Conservation (phyloP, 2,329 filamentous ascomycete genomes). For the Phialocephala subalpina region DNA sequence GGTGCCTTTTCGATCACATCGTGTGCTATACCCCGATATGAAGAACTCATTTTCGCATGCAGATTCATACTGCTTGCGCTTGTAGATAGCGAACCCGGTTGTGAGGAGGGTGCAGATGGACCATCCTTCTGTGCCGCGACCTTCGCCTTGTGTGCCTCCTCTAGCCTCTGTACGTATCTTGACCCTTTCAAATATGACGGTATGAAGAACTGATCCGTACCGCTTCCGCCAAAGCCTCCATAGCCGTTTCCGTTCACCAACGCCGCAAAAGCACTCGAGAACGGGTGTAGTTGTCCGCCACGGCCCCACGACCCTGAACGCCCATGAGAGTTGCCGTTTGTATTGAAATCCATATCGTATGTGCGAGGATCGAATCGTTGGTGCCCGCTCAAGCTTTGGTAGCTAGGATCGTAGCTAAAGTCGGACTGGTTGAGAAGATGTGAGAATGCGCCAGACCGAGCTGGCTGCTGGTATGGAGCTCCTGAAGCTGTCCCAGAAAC, state of each 20-base stretch:
- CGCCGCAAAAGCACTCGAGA: constrained; percentile 44
- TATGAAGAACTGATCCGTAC: constrained; percentile 69
- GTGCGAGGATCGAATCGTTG: constrained; percentile 37
- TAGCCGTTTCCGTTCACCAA: constrained; percentile 41
- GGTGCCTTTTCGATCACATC: constrained; percentile 83
- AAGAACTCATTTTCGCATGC: constrained; percentile 64
- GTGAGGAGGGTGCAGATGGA: constrained; percentile 52
- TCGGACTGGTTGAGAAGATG: constrained; percentile 40
- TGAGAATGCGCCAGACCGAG: constrained; percentile 43
- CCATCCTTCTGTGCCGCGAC: constrained; percentile 54
- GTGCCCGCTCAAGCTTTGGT: constrained; percentile 32
- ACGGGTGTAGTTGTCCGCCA: constrained; percentile 42
- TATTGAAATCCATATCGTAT: constrained; percentile 39
- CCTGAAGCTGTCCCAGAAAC: constrained; percentile 56
- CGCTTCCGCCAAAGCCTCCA: constrained; percentile 29
- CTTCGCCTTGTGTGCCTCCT: constrained; percentile 72
- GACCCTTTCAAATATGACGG: constrained; percentile 86
- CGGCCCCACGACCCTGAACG: constrained; percentile 39
- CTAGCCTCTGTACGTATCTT: constrained; percentile 78
- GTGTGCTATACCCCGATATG: constrained; percentile 81
- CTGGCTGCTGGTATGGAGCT: constrained; percentile 34
- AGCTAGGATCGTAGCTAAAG: constrained; percentile 39
- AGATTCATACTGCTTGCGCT: constrained; percentile 62
- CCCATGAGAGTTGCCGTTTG: constrained; percentile 36
- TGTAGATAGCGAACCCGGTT: constrained; percentile 57